Evolutionary conservation across 2,329 filamentous ascomycete genomes (phyloP).

Genomic region (Epichloe aotearoae): DNA sequence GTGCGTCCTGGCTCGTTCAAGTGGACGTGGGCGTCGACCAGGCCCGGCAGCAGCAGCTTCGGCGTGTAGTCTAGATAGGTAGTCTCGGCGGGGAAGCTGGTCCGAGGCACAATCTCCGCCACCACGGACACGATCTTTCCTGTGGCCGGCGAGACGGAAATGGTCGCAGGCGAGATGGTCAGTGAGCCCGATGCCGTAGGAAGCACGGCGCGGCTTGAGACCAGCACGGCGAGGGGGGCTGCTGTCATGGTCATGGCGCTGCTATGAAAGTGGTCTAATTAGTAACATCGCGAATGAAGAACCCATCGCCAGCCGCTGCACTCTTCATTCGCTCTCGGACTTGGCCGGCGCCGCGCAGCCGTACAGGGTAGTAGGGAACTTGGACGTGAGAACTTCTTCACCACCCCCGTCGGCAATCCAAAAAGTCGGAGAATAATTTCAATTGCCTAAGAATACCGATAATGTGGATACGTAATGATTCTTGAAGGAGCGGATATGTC

Average conservation of each 20-base stretch:
- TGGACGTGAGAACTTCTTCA: no score
- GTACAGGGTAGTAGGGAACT: no score
- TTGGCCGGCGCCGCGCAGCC: not conserved
- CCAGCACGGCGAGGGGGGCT: constrained; percentile 53
- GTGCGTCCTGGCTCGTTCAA: constrained; percentile 93
- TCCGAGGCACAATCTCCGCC: constrained; percentile 58
- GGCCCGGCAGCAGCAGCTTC: constrained; percentile 70
- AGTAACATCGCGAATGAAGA: no score
- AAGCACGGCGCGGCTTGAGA: constrained; percentile 72
- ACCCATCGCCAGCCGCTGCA: no score
- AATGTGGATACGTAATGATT: not conserved
- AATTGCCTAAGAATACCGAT: not conserved
- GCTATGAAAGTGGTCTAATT: no score
- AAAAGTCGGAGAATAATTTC: not conserved
- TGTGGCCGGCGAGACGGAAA: constrained; percentile 61
- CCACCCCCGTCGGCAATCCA: not conserved
- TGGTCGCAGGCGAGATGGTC: constrained; percentile 64
- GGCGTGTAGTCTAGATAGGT: constrained; percentile 77
- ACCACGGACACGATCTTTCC: constrained; percentile 76
- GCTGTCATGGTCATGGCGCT: constrained; percentile 15
- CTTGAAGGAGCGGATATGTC: not conserved
- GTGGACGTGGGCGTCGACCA: constrained; percentile 96
- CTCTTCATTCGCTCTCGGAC: not conserved
- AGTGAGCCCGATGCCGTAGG: constrained; percentile 51
- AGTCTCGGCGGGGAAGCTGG: constrained; percentile 58